Evolutionary conservation across 352 stramenopile species (phyloP).

Genomic region (Globisporangium camurandrum): DNA sequence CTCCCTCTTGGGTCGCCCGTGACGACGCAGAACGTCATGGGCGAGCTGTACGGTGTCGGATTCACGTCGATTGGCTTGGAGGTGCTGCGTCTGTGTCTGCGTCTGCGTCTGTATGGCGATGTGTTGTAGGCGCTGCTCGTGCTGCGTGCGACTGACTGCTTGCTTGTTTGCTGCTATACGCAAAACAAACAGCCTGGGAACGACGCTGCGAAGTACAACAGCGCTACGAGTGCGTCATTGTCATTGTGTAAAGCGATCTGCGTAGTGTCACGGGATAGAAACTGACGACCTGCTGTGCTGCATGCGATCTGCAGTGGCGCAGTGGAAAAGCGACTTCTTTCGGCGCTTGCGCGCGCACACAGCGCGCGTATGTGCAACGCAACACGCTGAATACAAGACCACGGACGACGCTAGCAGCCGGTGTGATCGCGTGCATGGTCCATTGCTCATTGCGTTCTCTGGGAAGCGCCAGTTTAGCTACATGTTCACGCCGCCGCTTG

Average conservation of each 20-base stretch:
- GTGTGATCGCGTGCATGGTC: slow-evolving; percentile 41
- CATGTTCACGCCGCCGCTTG: slow-evolving; percentile 65
- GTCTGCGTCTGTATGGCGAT: too few relatives aligned
- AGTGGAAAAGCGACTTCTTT: slow-evolving; percentile 60
- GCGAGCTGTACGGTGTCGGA: slow-evolving; percentile 49
- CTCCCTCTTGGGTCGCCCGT: slow-evolving; percentile 49
- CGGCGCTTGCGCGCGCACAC: slow-evolving; percentile 43
- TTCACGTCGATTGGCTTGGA: slow-evolving; percentile 82
- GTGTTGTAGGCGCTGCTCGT: not conserved
- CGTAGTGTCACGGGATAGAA: not conserved
- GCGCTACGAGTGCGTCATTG: slow-evolving; percentile 43
- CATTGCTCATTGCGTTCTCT: slow-evolving; percentile 76
- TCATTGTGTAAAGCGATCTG: not conserved
- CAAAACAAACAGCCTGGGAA: slow-evolving; percentile 70
- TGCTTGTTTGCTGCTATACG: not conserved
- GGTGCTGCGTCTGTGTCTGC: slow-evolving; percentile 20
- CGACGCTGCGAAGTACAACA: slow-evolving; percentile 72
- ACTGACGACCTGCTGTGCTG: not conserved
- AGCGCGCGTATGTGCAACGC: slow-evolving; percentile 35
- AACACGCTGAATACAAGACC: slow-evolving; percentile 19
- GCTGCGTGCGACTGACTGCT: not conserved
- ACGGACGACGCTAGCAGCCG: not conserved
- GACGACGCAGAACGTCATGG: slow-evolving; percentile 66
- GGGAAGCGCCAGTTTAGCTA: slow-evolving; percentile 84
- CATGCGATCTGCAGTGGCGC: slow-evolving; percentile 27